Conservation (phyloP, 2,329 filamentous ascomycete genomes). For the Catunica adiposa region DNA sequence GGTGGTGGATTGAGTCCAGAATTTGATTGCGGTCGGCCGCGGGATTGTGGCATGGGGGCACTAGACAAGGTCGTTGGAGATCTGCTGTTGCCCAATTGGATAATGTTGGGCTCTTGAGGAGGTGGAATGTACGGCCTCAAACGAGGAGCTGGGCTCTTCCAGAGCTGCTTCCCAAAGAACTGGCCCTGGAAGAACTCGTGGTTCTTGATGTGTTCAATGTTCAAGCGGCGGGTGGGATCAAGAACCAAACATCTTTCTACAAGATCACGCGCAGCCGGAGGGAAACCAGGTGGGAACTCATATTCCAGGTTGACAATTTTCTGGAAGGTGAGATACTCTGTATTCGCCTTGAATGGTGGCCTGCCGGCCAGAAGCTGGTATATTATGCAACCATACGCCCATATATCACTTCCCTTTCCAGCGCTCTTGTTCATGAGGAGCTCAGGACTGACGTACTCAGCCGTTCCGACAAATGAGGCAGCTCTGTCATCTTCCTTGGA, state of each 20-base stretch:
- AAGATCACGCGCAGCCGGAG: constrained; percentile 67
- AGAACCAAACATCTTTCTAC: constrained; percentile 81
- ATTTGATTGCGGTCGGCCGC: constrained; percentile 2
- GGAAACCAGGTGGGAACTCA: constrained; percentile 80
- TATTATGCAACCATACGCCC: constrained; percentile 96
- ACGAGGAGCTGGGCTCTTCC: constrained; percentile 78
- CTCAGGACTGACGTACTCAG: constrained; percentile 95
- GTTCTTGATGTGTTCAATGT: constrained; percentile 91
- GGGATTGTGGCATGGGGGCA: not conserved
- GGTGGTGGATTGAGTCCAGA: not conserved
- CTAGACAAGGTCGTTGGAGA: not conserved
- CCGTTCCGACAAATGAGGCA: constrained; percentile 91
- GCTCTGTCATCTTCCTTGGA: constrained; percentile 52
- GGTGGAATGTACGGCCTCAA: constrained; percentile 71
- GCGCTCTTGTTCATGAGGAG: constrained; percentile 92
- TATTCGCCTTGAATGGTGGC: constrained; percentile 88
- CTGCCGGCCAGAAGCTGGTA: constrained; percentile 92
- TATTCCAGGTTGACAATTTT: constrained; percentile 94
- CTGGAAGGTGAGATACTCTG: constrained; percentile 94
- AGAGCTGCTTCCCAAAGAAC: constrained; percentile 65
- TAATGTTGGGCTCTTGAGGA: constrained; percentile 53
- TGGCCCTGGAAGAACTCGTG: constrained; percentile 90
- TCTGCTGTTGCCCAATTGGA: constrained; percentile 36
- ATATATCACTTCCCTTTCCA: constrained; percentile 92
- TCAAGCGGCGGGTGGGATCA: constrained; percentile 68